phyloP scores from a whole-genome alignment of 129 eudicot genomes.

The Flaveria bidentis region DNA sequence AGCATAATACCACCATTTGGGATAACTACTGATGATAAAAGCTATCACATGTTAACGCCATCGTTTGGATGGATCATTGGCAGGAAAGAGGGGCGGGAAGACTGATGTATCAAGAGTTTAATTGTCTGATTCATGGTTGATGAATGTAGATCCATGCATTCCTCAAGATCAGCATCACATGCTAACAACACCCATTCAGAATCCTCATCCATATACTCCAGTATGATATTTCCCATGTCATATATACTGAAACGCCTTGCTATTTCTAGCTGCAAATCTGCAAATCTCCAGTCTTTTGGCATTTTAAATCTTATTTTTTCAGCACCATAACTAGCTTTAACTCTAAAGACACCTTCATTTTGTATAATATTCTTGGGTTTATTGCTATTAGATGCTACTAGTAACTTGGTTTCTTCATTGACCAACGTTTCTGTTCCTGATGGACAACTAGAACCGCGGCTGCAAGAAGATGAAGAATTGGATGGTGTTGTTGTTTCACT shows the following conservation, averaged over 20 bases:
- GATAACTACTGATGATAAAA: slow-evolving; percentile 1
- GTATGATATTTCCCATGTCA: slow-evolving; percentile 24
- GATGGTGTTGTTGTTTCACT: slow-evolving; percentile 31
- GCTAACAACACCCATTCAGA: slow-evolving; percentile 69
- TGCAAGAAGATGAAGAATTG: slow-evolving; percentile 47
- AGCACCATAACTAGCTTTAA: slow-evolving; percentile 52
- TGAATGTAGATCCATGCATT: slow-evolving; percentile 57
- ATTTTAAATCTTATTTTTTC: slow-evolving; percentile 56
- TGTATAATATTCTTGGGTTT: slow-evolving; percentile 22
- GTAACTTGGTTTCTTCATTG: slow-evolving; percentile 41
- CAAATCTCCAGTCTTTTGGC: slow-evolving; percentile 40
- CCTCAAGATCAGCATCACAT: slow-evolving; percentile 71
- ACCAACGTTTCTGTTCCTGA: slow-evolving; percentile 27
- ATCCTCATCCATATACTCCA: slow-evolving; percentile 65
- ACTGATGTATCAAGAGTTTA: slow-evolving; percentile 43
- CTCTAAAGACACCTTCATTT: slow-evolving; percentile 37
- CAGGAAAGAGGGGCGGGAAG: slow-evolving; percentile 21
- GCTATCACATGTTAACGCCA: slow-evolving; percentile 30
- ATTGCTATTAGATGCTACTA: slow-evolving; percentile 36
- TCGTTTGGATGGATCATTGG: slow-evolving; percentile 20
- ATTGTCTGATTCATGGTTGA: slow-evolving; percentile 42
- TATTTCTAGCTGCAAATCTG: slow-evolving; percentile 45
- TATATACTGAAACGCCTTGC: slow-evolving; percentile 44
- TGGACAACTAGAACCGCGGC: slow-evolving; percentile 44
- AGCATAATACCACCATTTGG: slow-evolving; percentile 21